Evolutionary conservation across 2,329 filamentous ascomycete species (phyloP).

Genomic region (Talaromyces sp.): DNA sequence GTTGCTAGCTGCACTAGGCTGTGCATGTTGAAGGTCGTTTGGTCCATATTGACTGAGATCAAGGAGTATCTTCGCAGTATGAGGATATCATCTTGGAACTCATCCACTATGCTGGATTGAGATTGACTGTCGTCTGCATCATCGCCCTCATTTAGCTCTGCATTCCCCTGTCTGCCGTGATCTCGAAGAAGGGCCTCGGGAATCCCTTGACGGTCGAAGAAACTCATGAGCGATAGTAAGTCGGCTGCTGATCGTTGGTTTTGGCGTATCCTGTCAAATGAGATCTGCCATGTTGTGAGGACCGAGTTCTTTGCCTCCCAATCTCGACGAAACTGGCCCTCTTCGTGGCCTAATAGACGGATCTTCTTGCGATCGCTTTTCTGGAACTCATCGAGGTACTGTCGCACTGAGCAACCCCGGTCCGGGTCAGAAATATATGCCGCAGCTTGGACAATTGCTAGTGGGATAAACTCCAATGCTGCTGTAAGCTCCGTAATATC

Average conservation of each 20-base stretch:
- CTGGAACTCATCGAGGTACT: slow-evolving; percentile 27
- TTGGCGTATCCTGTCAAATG: slow-evolving; percentile 30
- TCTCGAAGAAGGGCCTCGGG: slow-evolving; percentile 21
- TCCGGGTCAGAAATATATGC: slow-evolving; percentile 26
- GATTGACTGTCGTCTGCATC: background rate
- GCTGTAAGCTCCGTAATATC: background rate
- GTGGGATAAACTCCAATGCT: background rate
- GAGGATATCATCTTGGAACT: slow-evolving; percentile 24
- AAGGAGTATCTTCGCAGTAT: slow-evolving; percentile 24
- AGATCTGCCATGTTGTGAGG: slow-evolving; percentile 32
- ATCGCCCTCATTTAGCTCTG: slow-evolving; percentile 6
- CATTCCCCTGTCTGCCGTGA: background rate
- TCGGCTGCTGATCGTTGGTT: slow-evolving; percentile 24
- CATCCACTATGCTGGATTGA: background rate
- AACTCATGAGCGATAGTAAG: slow-evolving; percentile 29
- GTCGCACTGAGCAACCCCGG: background rate
- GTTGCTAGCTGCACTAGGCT: slow-evolving; percentile 27
- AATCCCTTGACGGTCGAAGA: slow-evolving; percentile 30
- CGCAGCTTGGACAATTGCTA: slow-evolving; percentile 22
- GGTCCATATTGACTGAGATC: slow-evolving; percentile 17
- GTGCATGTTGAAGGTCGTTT: slow-evolving; percentile 25
- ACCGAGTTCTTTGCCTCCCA: slow-evolving; percentile 12
- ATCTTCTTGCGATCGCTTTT: too few species aligned
- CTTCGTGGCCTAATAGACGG: too few species aligned
- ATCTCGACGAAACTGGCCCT: too few species aligned